Evolutionary conservation across 192 early-diverging fungal species (phyloP).

Genomic region (Entomortierella parvispora): DNA sequence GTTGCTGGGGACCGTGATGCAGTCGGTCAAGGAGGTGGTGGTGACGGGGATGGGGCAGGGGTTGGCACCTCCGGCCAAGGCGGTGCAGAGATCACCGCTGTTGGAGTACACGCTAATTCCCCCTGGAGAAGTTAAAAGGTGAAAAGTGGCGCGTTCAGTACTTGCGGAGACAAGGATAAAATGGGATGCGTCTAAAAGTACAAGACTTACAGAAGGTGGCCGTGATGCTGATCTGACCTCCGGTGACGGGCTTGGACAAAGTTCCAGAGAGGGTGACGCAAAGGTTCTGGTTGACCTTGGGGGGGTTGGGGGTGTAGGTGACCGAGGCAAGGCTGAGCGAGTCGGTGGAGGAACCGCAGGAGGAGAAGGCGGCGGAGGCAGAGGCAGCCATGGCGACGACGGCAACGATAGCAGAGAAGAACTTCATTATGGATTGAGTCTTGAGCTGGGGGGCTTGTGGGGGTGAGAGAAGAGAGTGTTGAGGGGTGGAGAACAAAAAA

Average conservation of each 20-base stretch:
- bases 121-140: constrained; percentile 10
- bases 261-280: constrained; percentile 37
- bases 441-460: constrained; percentile 7
- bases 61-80: constrained; percentile 29
- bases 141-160: background rate
- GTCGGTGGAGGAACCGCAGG: constrained; percentile 41
- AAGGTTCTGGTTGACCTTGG: constrained; percentile 35
- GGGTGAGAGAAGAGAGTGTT: background rate
- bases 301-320: constrained; percentile 44
- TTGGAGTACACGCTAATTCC: constrained; percentile 41
- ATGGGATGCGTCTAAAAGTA: no score
- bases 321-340: constrained; percentile 6
- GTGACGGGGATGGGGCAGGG: constrained; percentile 42
- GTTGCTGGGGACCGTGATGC: constrained; percentile 42
- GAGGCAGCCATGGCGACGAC: constrained; percentile 47
- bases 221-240: constrained; percentile 21
- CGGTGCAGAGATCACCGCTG: constrained; percentile 35
- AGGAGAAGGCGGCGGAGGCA: constrained; percentile 44
- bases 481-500: constrained; percentile 1
- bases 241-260: constrained; percentile 19
- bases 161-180: background rate
- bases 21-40: constrained; percentile 27
- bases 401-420: constrained; percentile 33
- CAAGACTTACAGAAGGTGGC: constrained; percentile 38
- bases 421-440: constrained; percentile 25